Percentiles rank a stretch among this genome's conserved stretches.
Conservation (phyloP, 2,329 filamentous ascomycete genomes). For the Plectosphaerella sp. region DNA sequence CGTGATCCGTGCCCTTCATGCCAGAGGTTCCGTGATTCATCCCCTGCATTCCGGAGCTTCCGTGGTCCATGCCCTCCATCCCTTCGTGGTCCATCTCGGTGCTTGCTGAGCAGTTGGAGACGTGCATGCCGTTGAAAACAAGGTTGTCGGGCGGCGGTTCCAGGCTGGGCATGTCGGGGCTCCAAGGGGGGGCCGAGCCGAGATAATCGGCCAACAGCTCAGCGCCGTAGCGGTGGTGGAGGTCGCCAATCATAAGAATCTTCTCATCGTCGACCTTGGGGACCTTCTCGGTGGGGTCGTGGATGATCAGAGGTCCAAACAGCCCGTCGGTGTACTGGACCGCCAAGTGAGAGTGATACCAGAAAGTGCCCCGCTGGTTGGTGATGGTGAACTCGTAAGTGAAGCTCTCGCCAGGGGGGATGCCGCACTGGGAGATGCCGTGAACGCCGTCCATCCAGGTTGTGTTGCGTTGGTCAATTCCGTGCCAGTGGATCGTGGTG, state of each 20-base stretch:
- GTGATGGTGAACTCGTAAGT: constrained; percentile 56
- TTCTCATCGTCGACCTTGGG: constrained; percentile 26
- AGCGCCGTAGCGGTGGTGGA: constrained; percentile 29
- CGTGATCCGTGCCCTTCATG: neutral
- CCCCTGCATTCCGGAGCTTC: neutral
- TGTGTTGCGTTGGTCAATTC: constrained; percentile 59
- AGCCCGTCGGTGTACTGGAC: constrained; percentile 10
- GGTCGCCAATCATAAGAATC: constrained; percentile 31
- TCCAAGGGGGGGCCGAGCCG: constrained; percentile 24
- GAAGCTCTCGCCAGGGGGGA: constrained; percentile 49
- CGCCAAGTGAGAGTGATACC: constrained; percentile 54
- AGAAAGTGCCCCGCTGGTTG: constrained; percentile 55
- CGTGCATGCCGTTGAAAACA: constrained; percentile 32
- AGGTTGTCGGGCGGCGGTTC: constrained; percentile 36
- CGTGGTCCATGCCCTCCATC: constrained; percentile 5
- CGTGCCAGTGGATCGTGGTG: constrained; percentile 65
- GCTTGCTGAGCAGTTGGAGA: constrained; percentile 28
- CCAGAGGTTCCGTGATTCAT: neutral
- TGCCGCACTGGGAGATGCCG: constrained; percentile 56
- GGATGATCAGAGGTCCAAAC: constrained; percentile 22
- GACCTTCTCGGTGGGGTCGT: constrained; percentile 25
- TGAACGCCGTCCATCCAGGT: constrained; percentile 63
- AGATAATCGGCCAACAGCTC: constrained; percentile 24
- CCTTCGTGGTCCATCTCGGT: constrained; percentile 6
- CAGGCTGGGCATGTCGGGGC: constrained; percentile 26